Conservation (phyloP, 768 basidiomycete genomes). For the Podaxis sp. region DNA sequence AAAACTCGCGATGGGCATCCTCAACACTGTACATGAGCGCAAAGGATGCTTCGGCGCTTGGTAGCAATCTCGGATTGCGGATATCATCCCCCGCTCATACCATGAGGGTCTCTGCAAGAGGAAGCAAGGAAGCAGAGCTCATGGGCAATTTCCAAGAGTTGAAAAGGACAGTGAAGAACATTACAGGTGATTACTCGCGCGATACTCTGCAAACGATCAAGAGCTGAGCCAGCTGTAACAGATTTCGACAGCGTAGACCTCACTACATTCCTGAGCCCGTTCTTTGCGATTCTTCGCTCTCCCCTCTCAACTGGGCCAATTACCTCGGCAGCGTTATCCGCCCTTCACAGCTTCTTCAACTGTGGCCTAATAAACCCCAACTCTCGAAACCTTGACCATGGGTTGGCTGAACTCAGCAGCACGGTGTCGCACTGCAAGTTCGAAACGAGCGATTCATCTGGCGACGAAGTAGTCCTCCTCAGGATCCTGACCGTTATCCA, state of each 20-base stretch:
- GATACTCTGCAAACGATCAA: not conserved
- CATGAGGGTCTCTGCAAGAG: conserved; percentile 44
- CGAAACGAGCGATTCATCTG: conserved; percentile 95
- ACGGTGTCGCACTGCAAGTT: conserved; percentile 97
- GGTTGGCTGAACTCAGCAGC: conserved; percentile 81
- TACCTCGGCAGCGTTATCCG: conserved; percentile 88
- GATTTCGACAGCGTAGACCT: conserved; percentile 63
- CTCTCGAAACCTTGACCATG: conserved; percentile 57
- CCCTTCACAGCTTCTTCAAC: conserved; percentile 86
- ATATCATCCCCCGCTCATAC: conserved; percentile 51
- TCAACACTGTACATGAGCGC: conserved; percentile 60
- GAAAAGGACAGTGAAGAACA: conserved; percentile 68
- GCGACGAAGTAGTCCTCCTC: conserved; percentile 93
- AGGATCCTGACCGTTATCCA: conserved; percentile 90
- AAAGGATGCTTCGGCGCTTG: conserved; percentile 67
- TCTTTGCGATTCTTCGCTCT: conserved; percentile 91
- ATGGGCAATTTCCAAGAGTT: conserved; percentile 90
- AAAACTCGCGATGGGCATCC: conserved; percentile 96
- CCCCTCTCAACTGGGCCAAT: conserved; percentile 96
- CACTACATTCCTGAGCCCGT: conserved; percentile 72
- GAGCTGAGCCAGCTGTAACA: conserved; percentile 26
- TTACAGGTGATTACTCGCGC: conserved; percentile 50
- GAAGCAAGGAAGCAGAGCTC: conserved; percentile 75
- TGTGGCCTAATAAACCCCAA: conserved; percentile 67
- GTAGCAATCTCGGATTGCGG: conserved; percentile 73